Percentiles rank a stretch among this genome's conserved stretches.
phyloP scores from a whole-genome alignment of 2,329 filamentous ascomycete species.

The Colletotrichum filicis region DNA sequence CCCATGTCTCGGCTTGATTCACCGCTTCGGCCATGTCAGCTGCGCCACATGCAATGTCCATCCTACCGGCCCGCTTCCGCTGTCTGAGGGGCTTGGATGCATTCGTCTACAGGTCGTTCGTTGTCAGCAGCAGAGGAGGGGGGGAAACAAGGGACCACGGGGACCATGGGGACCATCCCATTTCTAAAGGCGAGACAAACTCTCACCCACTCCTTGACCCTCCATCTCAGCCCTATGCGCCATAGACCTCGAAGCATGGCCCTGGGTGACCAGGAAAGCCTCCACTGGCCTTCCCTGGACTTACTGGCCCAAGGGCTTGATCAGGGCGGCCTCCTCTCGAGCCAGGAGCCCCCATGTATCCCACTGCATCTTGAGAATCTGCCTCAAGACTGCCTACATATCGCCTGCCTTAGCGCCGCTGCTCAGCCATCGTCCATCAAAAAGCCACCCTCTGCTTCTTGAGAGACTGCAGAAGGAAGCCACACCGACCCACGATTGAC shows the following conservation, averaged over 20 bases:
- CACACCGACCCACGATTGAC: slow-evolving; percentile 8
- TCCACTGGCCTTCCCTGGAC: neutral
- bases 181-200: neutral
- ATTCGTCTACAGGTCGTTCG: neutral
- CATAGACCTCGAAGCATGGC: neutral
- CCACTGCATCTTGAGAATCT: slow-evolving; percentile 1
- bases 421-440: slow-evolving; percentile 22
- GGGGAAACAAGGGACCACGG: neutral
- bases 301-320: neutral
- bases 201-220: neutral
- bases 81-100: slow-evolving; percentile 12
- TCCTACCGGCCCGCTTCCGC: slow-evolving; percentile 25
- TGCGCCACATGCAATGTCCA: slow-evolving; percentile 27
- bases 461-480: neutral
- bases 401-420: slow-evolving; percentile 26
- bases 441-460: slow-evolving; percentile 1
- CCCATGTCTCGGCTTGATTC: slow-evolving; percentile 22
- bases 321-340: slow-evolving; percentile 21
- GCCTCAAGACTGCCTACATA: slow-evolving; percentile 18
- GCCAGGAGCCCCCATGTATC: neutral
- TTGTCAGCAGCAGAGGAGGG: neutral
- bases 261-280: neutral
- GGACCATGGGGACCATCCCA: too few relatives aligned
- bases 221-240: slow-evolving; percentile 33
- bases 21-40: slow-evolving; percentile 31